Evolutionary conservation across 495 filamentous ascomycete species (phyloP).

Genomic region (Rhypophila decipiens): DNA sequence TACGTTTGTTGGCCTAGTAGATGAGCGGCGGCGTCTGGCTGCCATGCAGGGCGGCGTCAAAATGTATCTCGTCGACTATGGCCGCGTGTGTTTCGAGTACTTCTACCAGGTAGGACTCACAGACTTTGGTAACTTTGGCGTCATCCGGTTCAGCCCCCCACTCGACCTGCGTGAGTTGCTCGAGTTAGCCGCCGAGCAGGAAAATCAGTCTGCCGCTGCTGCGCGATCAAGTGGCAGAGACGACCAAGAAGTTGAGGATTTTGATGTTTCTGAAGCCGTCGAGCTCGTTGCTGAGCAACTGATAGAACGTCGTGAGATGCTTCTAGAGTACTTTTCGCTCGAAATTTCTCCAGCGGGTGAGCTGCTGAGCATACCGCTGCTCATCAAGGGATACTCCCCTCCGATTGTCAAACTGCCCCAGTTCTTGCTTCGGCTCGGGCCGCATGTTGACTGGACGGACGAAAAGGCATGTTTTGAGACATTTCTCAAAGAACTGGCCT

Average conservation of each 20-base stretch:
- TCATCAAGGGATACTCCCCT: conserved; percentile 85
- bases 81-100: conserved; percentile 77
- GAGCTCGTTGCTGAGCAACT: conserved; percentile 54
- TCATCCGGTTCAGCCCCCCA: conserved; percentile 71
- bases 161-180: conserved; percentile 67
- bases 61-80: conserved; percentile 92
- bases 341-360: conserved; percentile 75
- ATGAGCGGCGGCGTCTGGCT: conserved; percentile 76
- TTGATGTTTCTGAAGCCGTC: conserved; percentile 62
- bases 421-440: conserved; percentile 84
- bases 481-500: conserved; percentile 81
- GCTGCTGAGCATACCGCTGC: conserved; percentile 69
- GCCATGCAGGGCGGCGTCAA: conserved; percentile 92
- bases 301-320: conserved; percentile 73
- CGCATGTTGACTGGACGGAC: conserved; percentile 76
- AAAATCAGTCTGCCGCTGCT: conserved; percentile 33
- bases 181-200: conserved; percentile 62
- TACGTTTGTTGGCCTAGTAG: conserved; percentile 90
- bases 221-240: conserved; percentile 7
- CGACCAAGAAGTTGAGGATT: conserved; percentile 37
- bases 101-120: conserved; percentile 97
- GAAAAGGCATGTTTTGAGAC: conserved; percentile 83
- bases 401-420: conserved; percentile 77
- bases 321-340: conserved; percentile 86
- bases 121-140: conserved; percentile 92